These are phyloP conservation scores for Pythium aquatile DNA, from an alignment of 352 stramenopile genomes.

Conservation along the genomic window DNA sequence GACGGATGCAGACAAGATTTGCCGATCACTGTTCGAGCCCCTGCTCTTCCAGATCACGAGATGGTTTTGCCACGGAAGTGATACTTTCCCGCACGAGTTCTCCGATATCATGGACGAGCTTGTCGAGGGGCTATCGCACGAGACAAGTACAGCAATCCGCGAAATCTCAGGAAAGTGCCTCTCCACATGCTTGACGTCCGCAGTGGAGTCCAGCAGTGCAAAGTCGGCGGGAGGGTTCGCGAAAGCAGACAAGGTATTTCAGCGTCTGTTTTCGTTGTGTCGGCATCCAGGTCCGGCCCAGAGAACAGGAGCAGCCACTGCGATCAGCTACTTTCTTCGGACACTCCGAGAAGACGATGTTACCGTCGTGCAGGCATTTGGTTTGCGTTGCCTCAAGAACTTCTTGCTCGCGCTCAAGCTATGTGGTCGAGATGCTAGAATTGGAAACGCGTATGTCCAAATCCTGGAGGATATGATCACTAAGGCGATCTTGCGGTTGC, in stretches of 20 bases:
- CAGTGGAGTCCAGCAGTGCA: constrained; percentile 29
- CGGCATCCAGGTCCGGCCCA: constrained; percentile 57
- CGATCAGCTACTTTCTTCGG: constrained; percentile 70
- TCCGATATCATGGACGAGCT: constrained; percentile 58
- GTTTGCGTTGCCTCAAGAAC: constrained; percentile 61
- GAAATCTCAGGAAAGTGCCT: constrained; percentile 66
- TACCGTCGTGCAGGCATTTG: constrained; percentile 49
- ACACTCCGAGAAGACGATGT: constrained; percentile 59
- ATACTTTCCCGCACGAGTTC: constrained; percentile 70
- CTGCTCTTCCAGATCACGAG: constrained; percentile 70
- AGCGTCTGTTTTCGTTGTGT: constrained; percentile 73
- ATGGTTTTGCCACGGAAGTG: constrained; percentile 59
- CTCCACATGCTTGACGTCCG: constrained; percentile 44
- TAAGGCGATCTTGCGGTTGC: constrained; percentile 57
- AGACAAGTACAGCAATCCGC: constrained; percentile 48
- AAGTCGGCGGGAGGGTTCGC: constrained; percentile 18
- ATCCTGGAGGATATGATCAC: constrained; percentile 59
- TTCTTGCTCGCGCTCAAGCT: constrained; percentile 65
- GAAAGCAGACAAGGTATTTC: constrained; percentile 55
- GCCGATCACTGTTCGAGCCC: constrained; percentile 64
- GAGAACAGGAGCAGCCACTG: constrained; percentile 58
- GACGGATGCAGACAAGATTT: constrained; percentile 71
- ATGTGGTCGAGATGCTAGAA: constrained; percentile 42
- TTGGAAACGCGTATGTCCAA: constrained; percentile 32
- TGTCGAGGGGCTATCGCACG: constrained; percentile 48